phyloP scores from a whole-genome alignment of 371 early-diverging fungal species.

The Mucor ambiguus region DNA sequence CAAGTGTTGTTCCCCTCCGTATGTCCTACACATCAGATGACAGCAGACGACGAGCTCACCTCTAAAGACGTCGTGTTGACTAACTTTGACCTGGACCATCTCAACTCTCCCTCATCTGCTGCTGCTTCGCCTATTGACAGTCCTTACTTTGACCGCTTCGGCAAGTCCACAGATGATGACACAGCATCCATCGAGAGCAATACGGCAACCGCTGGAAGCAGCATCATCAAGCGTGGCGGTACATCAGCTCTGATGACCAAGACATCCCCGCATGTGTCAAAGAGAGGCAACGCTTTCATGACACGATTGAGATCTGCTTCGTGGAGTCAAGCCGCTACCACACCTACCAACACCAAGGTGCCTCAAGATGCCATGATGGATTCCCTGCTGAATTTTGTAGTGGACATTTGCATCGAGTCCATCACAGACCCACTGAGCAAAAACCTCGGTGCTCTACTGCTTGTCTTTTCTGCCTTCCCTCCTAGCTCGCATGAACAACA shows the following conservation, averaged over 20 bases:
- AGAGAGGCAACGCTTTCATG: constrained; percentile 32
- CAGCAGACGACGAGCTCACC: constrained; percentile 47
- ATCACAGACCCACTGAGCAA: constrained; percentile 55
- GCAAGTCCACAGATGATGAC: constrained; percentile 18
- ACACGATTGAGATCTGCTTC: constrained; percentile 31
- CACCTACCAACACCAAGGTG: constrained; percentile 10
- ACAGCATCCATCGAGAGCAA: constrained; percentile 19
- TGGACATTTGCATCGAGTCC: constrained; percentile 57
- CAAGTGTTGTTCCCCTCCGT: constrained; percentile 58
- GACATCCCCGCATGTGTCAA: constrained; percentile 49
- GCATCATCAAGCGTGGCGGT: constrained; percentile 51
- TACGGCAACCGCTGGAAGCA: constrained; percentile 9
- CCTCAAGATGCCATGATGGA: constrained; percentile 39
- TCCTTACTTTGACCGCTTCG: constrained; percentile 10
- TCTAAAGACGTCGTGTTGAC: constrained; percentile 45
- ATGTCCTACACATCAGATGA: constrained; percentile 46
- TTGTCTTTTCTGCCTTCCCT: constrained; percentile 48
- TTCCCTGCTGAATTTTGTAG: constrained; percentile 54
- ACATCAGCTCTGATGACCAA: constrained; percentile 46
- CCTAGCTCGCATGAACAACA: constrained; percentile 46
- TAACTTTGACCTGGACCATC: constrained; percentile 26
- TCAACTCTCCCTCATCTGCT: constrained; percentile 12
- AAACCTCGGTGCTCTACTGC: constrained; percentile 42
- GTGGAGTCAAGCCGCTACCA: constrained; percentile 32
- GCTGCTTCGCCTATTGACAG: constrained; percentile 21